Base-by-base conservation (phyloP, 1,284 basidiomycete species). In the Pseudozyma pruni region DNA sequence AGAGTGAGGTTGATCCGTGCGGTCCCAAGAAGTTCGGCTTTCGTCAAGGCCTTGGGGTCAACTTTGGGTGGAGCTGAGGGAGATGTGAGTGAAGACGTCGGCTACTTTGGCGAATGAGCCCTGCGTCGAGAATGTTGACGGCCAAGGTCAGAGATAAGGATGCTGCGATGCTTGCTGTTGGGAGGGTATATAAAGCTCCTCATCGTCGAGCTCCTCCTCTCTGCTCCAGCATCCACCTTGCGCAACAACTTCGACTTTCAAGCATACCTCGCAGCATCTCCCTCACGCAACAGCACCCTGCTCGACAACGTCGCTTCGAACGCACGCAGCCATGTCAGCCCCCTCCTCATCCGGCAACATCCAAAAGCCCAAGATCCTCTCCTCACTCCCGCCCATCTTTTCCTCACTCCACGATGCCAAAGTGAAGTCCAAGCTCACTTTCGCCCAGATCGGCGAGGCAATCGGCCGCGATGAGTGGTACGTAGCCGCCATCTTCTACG, bases 401-500 rank as follows among this genome's bases (percentile, higher is more conserved):
- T 22, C 64, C 31, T 31, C 54, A 13, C 68, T 81, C 6, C 74
- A 76, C 54, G 67, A 69, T 23, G 62, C 68, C 41, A 81, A 81
- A 41, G 34, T 34, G 9, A 61, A 67, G 46, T 27, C 43, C 34
- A 59, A 61, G n/a, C 55, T 76, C 31, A 52, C 64, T 4, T 81
- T 81, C 27, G 78, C 68, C 19, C 34, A 76, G 3, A 53, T 81
- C 25, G 73, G 76, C 19, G 38, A 68, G 35, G 42, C 48, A n/a
- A 54, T 79, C 22, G 68, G 64, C 4, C 27, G 77, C 13, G 68
- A 68, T 56, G 78, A 80, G 45, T 70, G 70, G 63, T 80, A 75
- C 63, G 62, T 71, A 3, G 77, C 78, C 3, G 77, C 61, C 20
- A 68, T 76, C 60, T 78, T 78, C 34, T 81, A 79, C 44, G 79